Evolutionary conservation across 2,329 filamentous ascomycete species (phyloP).

Genomic region (Neobulgaria alba): DNA sequence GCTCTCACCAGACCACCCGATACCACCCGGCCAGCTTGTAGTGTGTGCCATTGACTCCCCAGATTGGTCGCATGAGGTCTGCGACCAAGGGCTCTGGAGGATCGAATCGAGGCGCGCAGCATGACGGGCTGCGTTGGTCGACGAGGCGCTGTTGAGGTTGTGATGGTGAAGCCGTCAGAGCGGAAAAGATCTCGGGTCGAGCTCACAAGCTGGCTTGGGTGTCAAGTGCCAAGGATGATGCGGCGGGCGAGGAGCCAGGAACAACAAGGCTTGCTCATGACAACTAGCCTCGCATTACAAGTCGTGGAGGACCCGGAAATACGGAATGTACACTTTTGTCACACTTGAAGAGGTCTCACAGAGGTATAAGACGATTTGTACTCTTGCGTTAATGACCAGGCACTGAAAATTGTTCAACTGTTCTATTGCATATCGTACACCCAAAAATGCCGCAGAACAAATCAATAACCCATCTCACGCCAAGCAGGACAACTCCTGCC

Average conservation of each 20-base stretch:
- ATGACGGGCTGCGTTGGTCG: slow-evolving; percentile 43
- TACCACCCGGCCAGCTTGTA: slow-evolving; percentile 31
- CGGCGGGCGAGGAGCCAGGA: background rate
- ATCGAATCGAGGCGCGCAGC: slow-evolving; percentile 62
- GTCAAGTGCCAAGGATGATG: slow-evolving; percentile 6
- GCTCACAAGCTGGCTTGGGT: too few species aligned
- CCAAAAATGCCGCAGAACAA: slow-evolving; percentile 28
- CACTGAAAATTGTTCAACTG: slow-evolving; percentile 15
- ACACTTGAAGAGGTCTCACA: background rate
- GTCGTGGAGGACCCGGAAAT: too few species aligned
- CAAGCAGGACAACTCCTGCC: slow-evolving; percentile 23
- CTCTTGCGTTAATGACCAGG: too few species aligned
- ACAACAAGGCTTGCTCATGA: background rate
- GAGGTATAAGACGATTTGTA: background rate
- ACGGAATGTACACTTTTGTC: too few species aligned
- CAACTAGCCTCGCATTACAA: too few species aligned
- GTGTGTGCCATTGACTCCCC: slow-evolving; percentile 50
- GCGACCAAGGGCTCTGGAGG: slow-evolving; percentile 50
- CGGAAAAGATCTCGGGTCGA: slow-evolving; percentile 11
- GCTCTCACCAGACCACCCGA: slow-evolving; percentile 30
- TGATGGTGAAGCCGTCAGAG: slow-evolving; percentile 16
- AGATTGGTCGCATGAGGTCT: slow-evolving; percentile 44
- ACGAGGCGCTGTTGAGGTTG: slow-evolving; percentile 17
- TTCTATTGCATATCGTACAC: slow-evolving; percentile 32
- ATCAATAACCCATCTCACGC: slow-evolving; percentile 26